Evolutionary conservation across 2,329 filamentous ascomycete species (phyloP).

Genomic region (Amauroascus verrucosus): DNA sequence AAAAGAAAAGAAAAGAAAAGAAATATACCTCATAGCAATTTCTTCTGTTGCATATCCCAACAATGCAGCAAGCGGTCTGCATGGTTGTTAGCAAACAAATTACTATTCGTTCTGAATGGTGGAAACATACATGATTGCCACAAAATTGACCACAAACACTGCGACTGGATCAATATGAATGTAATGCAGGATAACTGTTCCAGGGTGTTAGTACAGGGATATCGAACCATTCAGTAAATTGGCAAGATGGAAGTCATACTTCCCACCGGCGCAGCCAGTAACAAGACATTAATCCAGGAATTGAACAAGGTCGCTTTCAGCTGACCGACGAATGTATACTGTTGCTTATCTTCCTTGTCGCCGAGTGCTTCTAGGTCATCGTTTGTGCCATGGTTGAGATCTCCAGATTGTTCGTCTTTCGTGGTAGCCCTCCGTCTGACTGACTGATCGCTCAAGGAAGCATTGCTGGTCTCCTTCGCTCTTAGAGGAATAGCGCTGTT

Average conservation of each 20-base stretch:
- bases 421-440: not conserved
- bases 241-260: conserved; percentile 30
- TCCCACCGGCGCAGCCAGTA: conserved; percentile 68
- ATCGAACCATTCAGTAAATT: not conserved
- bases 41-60: conserved; percentile 85
- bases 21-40: conserved; percentile 45
- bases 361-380: conserved; percentile 9
- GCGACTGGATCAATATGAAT: conserved; percentile 48
- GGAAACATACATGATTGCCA: conserved; percentile 59
- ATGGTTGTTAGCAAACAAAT: not conserved
- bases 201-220: not conserved
- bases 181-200: conserved; percentile 55
- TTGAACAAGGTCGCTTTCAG: conserved; percentile 61
- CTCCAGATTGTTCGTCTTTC: conserved; percentile 5
- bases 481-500: conserved; percentile 3
- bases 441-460: not conserved
- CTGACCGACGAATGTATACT: conserved; percentile 33
- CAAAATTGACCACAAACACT: conserved; percentile 82
- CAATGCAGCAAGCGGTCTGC: conserved; percentile 65
- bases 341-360: conserved; percentile 19
- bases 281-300: conserved; percentile 77
- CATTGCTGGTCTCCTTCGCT: not conserved
- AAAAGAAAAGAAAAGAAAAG: no score
- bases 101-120: not conserved
- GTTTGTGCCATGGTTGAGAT: conserved; percentile 5